Evolutionary conservation across 495 filamentous ascomycete genomes (phyloP).

Genomic region (Penicillium cataractarum): DNA sequence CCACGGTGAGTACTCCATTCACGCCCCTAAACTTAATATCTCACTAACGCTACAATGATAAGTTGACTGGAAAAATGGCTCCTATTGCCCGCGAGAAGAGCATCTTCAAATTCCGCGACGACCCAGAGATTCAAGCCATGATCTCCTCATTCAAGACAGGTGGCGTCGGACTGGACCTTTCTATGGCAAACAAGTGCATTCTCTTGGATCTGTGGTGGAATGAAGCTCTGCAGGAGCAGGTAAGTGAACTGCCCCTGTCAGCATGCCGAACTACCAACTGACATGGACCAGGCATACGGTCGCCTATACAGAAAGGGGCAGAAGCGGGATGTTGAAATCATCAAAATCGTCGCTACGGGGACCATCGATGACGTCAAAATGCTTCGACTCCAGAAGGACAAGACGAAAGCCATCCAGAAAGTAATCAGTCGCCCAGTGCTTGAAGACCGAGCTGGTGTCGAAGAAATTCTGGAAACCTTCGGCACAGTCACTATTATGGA

Average conservation of each 20-base stretch:
- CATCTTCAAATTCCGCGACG: constrained; percentile 34
- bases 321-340: constrained; percentile 52
- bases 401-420: not conserved
- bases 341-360: constrained; percentile 51
- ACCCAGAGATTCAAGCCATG: constrained; percentile 36
- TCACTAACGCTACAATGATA: not conserved
- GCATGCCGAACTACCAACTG: constrained; percentile 5
- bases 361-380: constrained; percentile 56
- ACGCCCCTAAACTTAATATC: not conserved
- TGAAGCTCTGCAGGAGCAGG: constrained; percentile 44
- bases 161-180: constrained; percentile 55
- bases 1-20: constrained; percentile 26
- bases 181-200: constrained; percentile 59
- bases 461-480: not conserved
- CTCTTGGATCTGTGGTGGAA: constrained; percentile 67
- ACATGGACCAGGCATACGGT: constrained; percentile 55
- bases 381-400: constrained; percentile 34
- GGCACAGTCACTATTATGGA: not conserved
- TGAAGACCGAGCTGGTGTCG: not conserved
- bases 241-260: constrained; percentile 36
- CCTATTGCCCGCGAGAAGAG: constrained; percentile 28
- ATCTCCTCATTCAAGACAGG: constrained; percentile 52
- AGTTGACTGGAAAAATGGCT: constrained; percentile 40
- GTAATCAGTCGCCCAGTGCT: not conserved
- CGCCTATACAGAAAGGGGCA: constrained; percentile 69